These are phyloP conservation scores for Capronia americana DNA, from an alignment of 2,329 filamentous ascomycete species.

Conservation along the genomic window DNA sequence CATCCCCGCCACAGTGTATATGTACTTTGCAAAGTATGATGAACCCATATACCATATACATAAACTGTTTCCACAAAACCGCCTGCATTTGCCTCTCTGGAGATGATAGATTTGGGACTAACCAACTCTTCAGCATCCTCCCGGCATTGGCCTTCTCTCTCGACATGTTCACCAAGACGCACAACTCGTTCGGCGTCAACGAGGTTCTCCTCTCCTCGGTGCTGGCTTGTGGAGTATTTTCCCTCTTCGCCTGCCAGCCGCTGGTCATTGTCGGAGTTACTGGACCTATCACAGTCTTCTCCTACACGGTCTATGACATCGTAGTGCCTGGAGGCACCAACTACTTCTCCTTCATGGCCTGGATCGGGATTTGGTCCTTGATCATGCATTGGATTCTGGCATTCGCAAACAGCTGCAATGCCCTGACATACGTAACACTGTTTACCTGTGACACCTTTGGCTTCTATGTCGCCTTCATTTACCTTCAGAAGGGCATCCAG, in stretches of 20 bases:
- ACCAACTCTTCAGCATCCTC: constrained; percentile 67
- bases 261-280: constrained; percentile 91
- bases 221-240: constrained; percentile 80
- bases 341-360: constrained; percentile 89
- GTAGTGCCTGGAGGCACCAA: constrained; percentile 77
- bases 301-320: constrained; percentile 92
- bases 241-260: constrained; percentile 79
- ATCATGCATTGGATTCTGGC: constrained; percentile 85
- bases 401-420: constrained; percentile 85
- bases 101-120: constrained; percentile 2
- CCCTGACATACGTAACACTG: constrained; percentile 83
- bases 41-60: constrained; percentile 26
- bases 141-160: constrained; percentile 87
- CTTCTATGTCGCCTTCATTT: constrained; percentile 91
- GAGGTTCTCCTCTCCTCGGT: constrained; percentile 88
- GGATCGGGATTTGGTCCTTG: constrained; percentile 87
- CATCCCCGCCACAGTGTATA: constrained; percentile 84
- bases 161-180: constrained; percentile 90
- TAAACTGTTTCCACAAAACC: constrained; percentile 3
- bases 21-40: constrained; percentile 90
- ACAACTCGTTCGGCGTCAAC: constrained; percentile 85
- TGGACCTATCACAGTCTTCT: constrained; percentile 90
- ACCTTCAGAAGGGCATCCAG: constrained; percentile 88
- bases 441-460: constrained; percentile 95
- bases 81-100: neutral